Base-by-base conservation (phyloP, 805 yeast species). In the Debaryomyces maramus region DNA sequence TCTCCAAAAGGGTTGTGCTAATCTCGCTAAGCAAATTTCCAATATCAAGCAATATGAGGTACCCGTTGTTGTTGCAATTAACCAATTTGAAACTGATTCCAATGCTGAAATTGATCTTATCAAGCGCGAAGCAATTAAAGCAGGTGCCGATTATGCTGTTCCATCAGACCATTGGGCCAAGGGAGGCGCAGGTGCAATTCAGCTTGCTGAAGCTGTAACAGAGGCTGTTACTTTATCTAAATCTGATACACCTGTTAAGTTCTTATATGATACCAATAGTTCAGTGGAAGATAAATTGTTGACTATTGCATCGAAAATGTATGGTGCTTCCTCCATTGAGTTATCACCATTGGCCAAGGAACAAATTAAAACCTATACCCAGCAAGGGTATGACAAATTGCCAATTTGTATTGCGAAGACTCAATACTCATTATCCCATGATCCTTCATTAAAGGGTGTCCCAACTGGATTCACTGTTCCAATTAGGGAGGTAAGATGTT, bases 331-430 rank as follows among this genome's bases (percentile, higher is more conserved):
- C 15, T 80, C 77, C 37, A 81, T 91, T 50, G 96, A 88, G 65
- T 80, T 89, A 44, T 75, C 84, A 32, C 91, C 88, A 20, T 77
- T 81, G 49, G 98, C 98, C 30, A 78, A 79, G 51, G 71, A 78
- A 56, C 89, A 89, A 68, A 82, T 91, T 50, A 88, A 83, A 46
- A 77, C 81, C 41, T 90, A 88, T 70, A 83, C 88, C 24, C 65
- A 73, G 37, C 97, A 89, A 72, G 97, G 97, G 2, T 91, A 85
- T 63, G 89, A 83, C 47, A 80, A 88, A 58, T 72, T 91, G 60
- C 99, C 98, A 42, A 83, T 91, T 53, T 91, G 99, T 70, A 86
- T 91, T 57, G 99, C 99, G 43, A 91, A 91, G 75, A 91, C 99
- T 2, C 99, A 91, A 67, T 91, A 91, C 73, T 88, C 97, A 0